Percentiles rank a stretch among this genome's conserved stretches.
Conservation (phyloP, 495 filamentous ascomycete species). For the Thermochaetoides thermophila region DNA sequence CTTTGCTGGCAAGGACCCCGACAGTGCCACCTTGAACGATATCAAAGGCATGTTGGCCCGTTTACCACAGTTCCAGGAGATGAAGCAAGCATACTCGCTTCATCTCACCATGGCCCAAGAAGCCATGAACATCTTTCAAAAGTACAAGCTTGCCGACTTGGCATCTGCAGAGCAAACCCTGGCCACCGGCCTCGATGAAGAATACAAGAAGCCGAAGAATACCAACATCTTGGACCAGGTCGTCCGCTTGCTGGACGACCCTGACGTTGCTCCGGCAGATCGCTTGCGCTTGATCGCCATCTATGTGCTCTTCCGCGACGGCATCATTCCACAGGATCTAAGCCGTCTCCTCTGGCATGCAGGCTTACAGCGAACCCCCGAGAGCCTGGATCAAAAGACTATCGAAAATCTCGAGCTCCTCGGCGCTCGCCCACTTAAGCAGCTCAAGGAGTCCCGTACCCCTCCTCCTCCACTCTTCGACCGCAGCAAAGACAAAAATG, state of each 20-base stretch:
- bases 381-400: slow-evolving; percentile 41
- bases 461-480: slow-evolving; percentile 52
- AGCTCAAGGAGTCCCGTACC: slow-evolving; percentile 60
- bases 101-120: slow-evolving; percentile 97
- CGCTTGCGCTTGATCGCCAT: slow-evolving; percentile 71
- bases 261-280: slow-evolving; percentile 49
- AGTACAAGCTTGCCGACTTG: slow-evolving; percentile 70
- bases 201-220: slow-evolving; percentile 80
- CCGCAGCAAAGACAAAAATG: slow-evolving; percentile 37
- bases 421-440: slow-evolving; percentile 58
- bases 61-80: slow-evolving; percentile 82
- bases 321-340: slow-evolving; percentile 76
- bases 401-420: slow-evolving; percentile 71
- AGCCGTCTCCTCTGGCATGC: slow-evolving; percentile 75
- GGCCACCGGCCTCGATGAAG: slow-evolving; percentile 86
- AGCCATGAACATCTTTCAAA: slow-evolving; percentile 83
- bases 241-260: slow-evolving; percentile 75
- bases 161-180: slow-evolving; percentile 73
- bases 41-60: slow-evolving; percentile 96
- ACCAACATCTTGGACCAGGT: slow-evolving; percentile 70
- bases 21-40: slow-evolving; percentile 65
- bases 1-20: slow-evolving; percentile 57
- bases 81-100: slow-evolving; percentile 88
- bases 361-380: slow-evolving; percentile 45
- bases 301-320: slow-evolving; percentile 77